Percentiles rank a stretch among this genome's conserved stretches.
Evolutionary conservation across 2,329 filamentous ascomycete genomes (phyloP).

Genomic region (Aspergillus luchuensis): DNA sequence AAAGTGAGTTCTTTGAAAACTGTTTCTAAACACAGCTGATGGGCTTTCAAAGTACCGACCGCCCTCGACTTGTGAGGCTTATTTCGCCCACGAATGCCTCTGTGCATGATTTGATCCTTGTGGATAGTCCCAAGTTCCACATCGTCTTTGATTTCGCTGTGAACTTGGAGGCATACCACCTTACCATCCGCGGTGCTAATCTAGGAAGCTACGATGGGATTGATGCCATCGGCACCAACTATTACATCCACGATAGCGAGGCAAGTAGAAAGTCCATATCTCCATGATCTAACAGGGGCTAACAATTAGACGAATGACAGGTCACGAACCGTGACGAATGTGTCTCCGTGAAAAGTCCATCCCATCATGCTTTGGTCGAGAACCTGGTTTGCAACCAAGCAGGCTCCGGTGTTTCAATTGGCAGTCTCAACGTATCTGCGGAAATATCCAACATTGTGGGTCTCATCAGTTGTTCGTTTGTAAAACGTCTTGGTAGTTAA

Average conservation of each 20-base stretch:
- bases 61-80: slow-evolving; percentile 27
- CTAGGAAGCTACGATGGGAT: slow-evolving; percentile 43
- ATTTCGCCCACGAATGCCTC: slow-evolving; percentile 29
- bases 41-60: slow-evolving; percentile 15
- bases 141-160: slow-evolving; percentile 39
- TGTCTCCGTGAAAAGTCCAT: slow-evolving; percentile 42
- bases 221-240: slow-evolving; percentile 41
- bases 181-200: slow-evolving; percentile 41
- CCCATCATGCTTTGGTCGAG: slow-evolving; percentile 38
- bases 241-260: slow-evolving; percentile 42
- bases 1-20: slow-evolving; percentile 29
- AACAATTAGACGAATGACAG: slow-evolving; percentile 4
- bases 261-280: background rate
- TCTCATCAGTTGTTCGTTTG: background rate
- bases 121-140: slow-evolving; percentile 42
- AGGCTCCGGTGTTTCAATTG: slow-evolving; percentile 42
- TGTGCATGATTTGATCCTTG: slow-evolving; percentile 36
- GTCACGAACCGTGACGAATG: slow-evolving; percentile 44
- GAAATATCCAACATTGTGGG: slow-evolving; percentile 35
- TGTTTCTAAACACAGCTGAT: background rate
- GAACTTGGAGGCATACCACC: slow-evolving; percentile 42
- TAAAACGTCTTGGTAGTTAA: too few relatives aligned
- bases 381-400: slow-evolving; percentile 42
- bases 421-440: slow-evolving; percentile 36
- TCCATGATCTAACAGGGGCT: too few relatives aligned